Evolutionary conservation across 1,139 yeast genomes (phyloP).

Genomic region (Spencermartinsiella ligniputridi): DNA sequence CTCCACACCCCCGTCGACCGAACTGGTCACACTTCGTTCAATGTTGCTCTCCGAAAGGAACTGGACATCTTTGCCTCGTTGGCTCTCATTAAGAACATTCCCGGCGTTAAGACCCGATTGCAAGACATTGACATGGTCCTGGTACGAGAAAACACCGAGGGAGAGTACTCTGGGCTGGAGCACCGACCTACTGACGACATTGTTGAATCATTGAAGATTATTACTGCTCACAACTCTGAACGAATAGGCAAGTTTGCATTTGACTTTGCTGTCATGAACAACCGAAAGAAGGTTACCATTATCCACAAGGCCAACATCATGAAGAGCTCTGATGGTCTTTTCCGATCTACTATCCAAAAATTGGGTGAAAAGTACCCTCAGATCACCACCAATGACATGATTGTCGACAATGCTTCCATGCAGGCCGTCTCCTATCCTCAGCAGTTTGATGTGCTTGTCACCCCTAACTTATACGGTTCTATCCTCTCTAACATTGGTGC

Average conservation of each 20-base stretch:
- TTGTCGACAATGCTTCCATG: slow-evolving; percentile 98
- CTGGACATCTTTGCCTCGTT: slow-evolving; percentile 93
- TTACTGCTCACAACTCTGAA: slow-evolving; percentile 92
- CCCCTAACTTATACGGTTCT: slow-evolving; percentile 98
- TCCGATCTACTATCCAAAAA: slow-evolving; percentile 89
- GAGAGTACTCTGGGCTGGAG: slow-evolving; percentile 98
- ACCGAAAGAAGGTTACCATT: slow-evolving; percentile 90
- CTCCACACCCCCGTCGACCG: slow-evolving; percentile 83
- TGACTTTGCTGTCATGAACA: slow-evolving; percentile 89
- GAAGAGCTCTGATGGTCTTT: slow-evolving; percentile 98
- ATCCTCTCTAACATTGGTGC: slow-evolving; percentile 98
- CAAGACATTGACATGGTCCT: slow-evolving; percentile 86
- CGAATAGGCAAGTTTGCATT: slow-evolving; percentile 97
- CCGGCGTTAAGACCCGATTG: slow-evolving; percentile 89
- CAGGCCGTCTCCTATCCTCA: slow-evolving; percentile 98
- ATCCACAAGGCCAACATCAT: slow-evolving; percentile 99
- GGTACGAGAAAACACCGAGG: slow-evolving; percentile 97
- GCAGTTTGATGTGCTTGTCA: slow-evolving; percentile 95
- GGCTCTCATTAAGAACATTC: slow-evolving; percentile 87
- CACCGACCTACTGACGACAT: slow-evolving; percentile 98
- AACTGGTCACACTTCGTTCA: slow-evolving; percentile 73
- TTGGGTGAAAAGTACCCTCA: slow-evolving; percentile 89
- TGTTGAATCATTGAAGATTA: slow-evolving; percentile 92
- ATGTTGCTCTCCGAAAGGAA: slow-evolving; percentile 95
- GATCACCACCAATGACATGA: slow-evolving; percentile 81